Conservation (phyloP, 148 eudicot species). For the Selenicereus undatus region DNA sequence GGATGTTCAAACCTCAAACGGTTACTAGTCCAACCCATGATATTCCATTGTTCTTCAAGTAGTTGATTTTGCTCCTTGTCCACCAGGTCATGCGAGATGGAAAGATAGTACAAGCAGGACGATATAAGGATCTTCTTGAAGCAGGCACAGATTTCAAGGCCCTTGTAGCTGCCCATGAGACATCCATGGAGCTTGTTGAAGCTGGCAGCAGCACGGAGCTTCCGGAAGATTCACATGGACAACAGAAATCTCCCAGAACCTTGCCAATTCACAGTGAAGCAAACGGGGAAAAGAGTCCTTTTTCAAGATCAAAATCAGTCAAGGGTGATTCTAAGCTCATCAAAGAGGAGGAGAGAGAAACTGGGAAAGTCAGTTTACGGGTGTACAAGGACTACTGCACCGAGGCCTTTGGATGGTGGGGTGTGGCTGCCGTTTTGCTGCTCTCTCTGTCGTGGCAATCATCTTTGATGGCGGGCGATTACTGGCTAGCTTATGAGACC, state of each 20-base stretch:
- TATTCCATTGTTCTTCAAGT: background rate
- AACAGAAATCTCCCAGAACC: conserved; percentile 29
- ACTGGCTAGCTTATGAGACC: conserved; percentile 93
- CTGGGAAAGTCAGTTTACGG: conserved; percentile 62
- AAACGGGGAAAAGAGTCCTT: conserved; percentile 37
- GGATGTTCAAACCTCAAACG: background rate
- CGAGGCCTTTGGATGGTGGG: conserved; percentile 94
- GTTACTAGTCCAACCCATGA: background rate
- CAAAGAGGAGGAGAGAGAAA: conserved; percentile 82
- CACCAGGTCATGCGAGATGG: conserved; percentile 94
- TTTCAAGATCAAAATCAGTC: conserved; percentile 31
- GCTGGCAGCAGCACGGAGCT: conserved; percentile 28
- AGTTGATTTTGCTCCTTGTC: background rate
- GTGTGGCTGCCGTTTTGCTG: conserved; percentile 41
- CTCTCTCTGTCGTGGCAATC: conserved; percentile 66
- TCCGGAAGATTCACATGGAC: conserved; percentile 30
- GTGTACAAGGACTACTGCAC: conserved; percentile 80
- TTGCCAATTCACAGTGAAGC: conserved; percentile 30
- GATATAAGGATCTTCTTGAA: conserved; percentile 50
- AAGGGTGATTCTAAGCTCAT: conserved; percentile 66
- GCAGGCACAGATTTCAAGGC: conserved; percentile 69
- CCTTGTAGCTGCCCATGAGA: conserved; percentile 77
- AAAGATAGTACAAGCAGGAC: conserved; percentile 78
- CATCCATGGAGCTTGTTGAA: conserved; percentile 94
- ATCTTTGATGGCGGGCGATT: conserved; percentile 70